Percentiles rank a stretch among this genome's conserved stretches.
These are phyloP conservation scores for Dactylellina leptospora DNA, from an alignment of 2,329 filamentous ascomycete species.

Conservation along the genomic window DNA sequence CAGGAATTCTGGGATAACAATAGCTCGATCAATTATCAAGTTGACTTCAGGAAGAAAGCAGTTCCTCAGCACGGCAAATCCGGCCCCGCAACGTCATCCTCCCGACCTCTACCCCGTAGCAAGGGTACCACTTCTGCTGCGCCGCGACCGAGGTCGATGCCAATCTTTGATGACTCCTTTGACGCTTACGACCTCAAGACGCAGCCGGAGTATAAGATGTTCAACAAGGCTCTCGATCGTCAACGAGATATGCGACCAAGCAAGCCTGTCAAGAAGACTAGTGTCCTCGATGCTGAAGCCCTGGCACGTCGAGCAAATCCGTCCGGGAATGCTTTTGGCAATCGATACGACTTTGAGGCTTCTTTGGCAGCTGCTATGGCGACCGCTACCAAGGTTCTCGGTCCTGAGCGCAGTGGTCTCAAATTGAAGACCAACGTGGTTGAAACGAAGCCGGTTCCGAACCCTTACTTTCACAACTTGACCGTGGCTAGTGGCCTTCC, in stretches of 20 bases:
- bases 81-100: conserved; percentile 63
- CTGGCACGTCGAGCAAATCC: conserved; percentile 57
- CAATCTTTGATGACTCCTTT: conserved; percentile 63
- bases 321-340: conserved; percentile 80
- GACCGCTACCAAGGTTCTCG: conserved; percentile 72
- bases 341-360: conserved; percentile 95
- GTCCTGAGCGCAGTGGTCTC: conserved; percentile 69
- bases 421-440: conserved; percentile 55
- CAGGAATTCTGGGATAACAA: conserved; percentile 98
- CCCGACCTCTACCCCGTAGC: conserved; percentile 72
- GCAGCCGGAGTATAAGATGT: conserved; percentile 52
- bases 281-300: conserved; percentile 46
- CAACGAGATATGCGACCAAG: conserved; percentile 36
- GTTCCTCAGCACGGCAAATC: conserved; percentile 66
- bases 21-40: conserved; percentile 82
- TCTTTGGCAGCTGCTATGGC: conserved; percentile 85
- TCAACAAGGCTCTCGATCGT: conserved; percentile 32
- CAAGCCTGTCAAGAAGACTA: conserved; percentile 50
- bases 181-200: conserved; percentile 64
- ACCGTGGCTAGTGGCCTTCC: conserved; percentile 34
- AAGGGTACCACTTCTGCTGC: conserved; percentile 65
- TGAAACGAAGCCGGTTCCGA: conserved; percentile 34
- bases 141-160: conserved; percentile 66
- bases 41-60: conserved; percentile 86
- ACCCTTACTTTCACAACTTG: conserved; percentile 51